Conservation (phyloP, 108 stramenopile genomes). For the Cyclotella distinguenda region DNA sequence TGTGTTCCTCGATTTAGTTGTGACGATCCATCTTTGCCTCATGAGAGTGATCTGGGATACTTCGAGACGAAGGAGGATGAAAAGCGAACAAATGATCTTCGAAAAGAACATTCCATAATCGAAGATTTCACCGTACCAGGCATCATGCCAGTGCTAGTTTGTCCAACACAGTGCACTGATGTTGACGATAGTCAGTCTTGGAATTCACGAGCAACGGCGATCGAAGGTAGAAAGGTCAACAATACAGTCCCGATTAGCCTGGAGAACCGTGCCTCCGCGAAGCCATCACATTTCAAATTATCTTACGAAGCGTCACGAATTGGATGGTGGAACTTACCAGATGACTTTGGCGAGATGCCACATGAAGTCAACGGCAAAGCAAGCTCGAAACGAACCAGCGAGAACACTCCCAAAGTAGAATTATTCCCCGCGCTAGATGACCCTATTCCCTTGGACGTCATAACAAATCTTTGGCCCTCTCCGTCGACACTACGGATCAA, state of each 20-base stretch:
- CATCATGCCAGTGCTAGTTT: slow-evolving; percentile 72
- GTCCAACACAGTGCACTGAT: slow-evolving; percentile 73
- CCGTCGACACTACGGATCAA: slow-evolving; percentile 60
- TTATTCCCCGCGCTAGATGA: slow-evolving; percentile 52
- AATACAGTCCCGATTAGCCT: slow-evolving; percentile 44
- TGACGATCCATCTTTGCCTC: slow-evolving; percentile 80
- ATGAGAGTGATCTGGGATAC: slow-evolving; percentile 73
- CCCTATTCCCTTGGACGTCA: slow-evolving; percentile 49
- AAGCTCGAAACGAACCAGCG: slow-evolving; percentile 1
- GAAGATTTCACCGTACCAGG: slow-evolving; percentile 68
- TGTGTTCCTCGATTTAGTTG: slow-evolving; percentile 76
- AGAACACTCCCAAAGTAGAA: slow-evolving; percentile 31
- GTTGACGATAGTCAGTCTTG: slow-evolving; percentile 84
- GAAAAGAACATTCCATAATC: slow-evolving; percentile 70
- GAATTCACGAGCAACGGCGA: slow-evolving; percentile 56
- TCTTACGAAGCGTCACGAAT: slow-evolving; percentile 41
- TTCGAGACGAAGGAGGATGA: slow-evolving; percentile 87
- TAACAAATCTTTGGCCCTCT: slow-evolving; percentile 67
- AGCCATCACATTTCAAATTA: slow-evolving; percentile 15
- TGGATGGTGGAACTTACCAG: slow-evolving; percentile 62
- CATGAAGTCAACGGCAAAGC: neutral
- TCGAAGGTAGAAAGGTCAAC: slow-evolving; percentile 11
- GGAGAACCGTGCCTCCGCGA: slow-evolving; percentile 14
- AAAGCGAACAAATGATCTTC: slow-evolving; percentile 52
- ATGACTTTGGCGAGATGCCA: slow-evolving; percentile 17